Percentiles rank a stretch among this genome's conserved stretches.
phyloP scores from a whole-genome alignment of 2,329 filamentous ascomycete genomes.

The Aspergillus udagawae region DNA sequence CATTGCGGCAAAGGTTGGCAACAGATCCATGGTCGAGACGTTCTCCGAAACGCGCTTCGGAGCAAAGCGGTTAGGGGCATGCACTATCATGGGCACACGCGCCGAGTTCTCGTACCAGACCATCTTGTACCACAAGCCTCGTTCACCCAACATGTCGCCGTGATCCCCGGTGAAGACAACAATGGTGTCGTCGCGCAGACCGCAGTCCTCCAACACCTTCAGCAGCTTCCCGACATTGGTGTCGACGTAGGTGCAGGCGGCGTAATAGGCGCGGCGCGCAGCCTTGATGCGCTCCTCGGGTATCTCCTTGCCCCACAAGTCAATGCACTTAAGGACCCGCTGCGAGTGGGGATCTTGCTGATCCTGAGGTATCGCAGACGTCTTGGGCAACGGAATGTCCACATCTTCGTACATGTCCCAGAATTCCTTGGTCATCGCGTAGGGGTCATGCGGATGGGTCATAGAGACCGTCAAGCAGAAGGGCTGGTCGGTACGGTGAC shows the following conservation, averaged over 20 bases:
- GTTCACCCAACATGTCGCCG: slow-evolving; percentile 92
- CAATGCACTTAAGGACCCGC: slow-evolving; percentile 79
- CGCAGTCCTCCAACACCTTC: slow-evolving; percentile 71
- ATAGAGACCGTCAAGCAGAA: slow-evolving; percentile 90
- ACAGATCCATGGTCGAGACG: slow-evolving; percentile 85
- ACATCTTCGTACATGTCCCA: slow-evolving; percentile 90
- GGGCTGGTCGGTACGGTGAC: slow-evolving; percentile 71
- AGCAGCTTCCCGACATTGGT: slow-evolving; percentile 84
- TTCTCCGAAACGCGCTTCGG: slow-evolving; percentile 76
- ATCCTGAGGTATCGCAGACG: slow-evolving; percentile 67
- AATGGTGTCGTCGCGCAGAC: slow-evolving; percentile 79
- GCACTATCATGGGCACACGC: slow-evolving; percentile 80
- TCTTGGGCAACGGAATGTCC: slow-evolving; percentile 77
- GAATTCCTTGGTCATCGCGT: slow-evolving; percentile 88
- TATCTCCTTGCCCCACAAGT: slow-evolving; percentile 79
- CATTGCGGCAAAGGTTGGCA: slow-evolving; percentile 83
- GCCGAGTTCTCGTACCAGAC: slow-evolving; percentile 90
- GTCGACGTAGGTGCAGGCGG: slow-evolving; percentile 89
- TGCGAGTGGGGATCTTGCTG: slow-evolving; percentile 83
- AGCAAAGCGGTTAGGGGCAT: slow-evolving; percentile 70
- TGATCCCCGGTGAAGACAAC: slow-evolving; percentile 91
- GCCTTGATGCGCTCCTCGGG: slow-evolving; percentile 80
- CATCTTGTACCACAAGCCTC: slow-evolving; percentile 95
- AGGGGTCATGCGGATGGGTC: slow-evolving; percentile 91
- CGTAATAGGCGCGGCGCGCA: slow-evolving; percentile 85